A percentile compares a stretch with the other conserved stretches of the same genome.
Evolutionary conservation across 1,284 basidiomycete species (phyloP).

Genomic region (Puccinia horiana): DNA sequence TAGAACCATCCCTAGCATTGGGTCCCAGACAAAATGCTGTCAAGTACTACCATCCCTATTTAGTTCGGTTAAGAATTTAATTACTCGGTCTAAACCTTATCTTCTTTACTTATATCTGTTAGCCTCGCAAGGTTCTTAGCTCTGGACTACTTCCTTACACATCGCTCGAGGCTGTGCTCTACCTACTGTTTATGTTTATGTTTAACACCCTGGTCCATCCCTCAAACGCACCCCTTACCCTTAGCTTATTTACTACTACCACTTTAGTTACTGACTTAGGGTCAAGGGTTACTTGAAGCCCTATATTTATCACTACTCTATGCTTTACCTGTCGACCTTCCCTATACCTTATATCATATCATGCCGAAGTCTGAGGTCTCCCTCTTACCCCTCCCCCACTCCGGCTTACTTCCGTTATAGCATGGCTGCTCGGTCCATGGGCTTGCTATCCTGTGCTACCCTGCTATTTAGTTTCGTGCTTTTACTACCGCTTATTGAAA

Average conservation of each 20-base stretch:
- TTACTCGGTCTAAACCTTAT: conserved; percentile 12
- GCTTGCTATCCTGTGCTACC: conserved; percentile 1
- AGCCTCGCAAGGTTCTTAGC: conserved; percentile 4
- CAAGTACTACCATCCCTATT: neutral
- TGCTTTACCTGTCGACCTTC: conserved; percentile 1
- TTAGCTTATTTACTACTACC: conserved; percentile 9
- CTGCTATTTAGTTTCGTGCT: conserved; percentile 14
- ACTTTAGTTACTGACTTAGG: neutral
- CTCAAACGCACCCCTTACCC: neutral
- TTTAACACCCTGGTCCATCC: neutral
- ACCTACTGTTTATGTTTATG: neutral
- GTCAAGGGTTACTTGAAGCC: neutral
- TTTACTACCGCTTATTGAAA: neutral
- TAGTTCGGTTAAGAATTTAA: conserved; percentile 10
- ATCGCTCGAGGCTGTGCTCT: conserved; percentile 11
- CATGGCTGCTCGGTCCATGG: conserved; percentile 1
- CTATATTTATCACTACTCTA: neutral
- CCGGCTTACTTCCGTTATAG: too few species aligned
- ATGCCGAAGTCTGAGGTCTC: neutral
- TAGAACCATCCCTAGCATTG: conserved; percentile 11
- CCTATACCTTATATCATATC: conserved; percentile 12
- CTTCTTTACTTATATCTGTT: conserved; percentile 8
- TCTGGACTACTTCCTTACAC: conserved; percentile 1
- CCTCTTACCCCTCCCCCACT: neutral
- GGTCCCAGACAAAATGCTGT: neutral